Conservation (phyloP, 2,329 filamentous ascomycete species). For the Penicillium sp. region DNA sequence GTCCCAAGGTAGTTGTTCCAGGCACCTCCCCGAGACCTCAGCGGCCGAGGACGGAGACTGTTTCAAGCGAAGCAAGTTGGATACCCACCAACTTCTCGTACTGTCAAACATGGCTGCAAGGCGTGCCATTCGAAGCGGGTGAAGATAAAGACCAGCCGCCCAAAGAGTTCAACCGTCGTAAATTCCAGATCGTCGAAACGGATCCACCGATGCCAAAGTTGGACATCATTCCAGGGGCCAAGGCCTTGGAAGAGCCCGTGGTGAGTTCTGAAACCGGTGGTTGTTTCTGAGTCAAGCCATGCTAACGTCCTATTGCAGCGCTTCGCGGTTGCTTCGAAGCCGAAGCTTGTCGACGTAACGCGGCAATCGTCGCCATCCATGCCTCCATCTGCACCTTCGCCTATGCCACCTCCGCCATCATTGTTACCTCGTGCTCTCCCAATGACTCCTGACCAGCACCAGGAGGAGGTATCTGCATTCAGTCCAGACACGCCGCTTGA, state of each 20-base stretch:
- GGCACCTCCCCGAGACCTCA: slow-evolving; percentile 23
- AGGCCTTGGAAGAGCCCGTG: slow-evolving; percentile 22
- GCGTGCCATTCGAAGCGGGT: slow-evolving; percentile 31
- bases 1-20: slow-evolving; percentile 1
- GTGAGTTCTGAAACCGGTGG: slow-evolving; percentile 15
- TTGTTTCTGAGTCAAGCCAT: background rate
- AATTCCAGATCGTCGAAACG: slow-evolving; percentile 38
- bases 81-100: slow-evolving; percentile 36
- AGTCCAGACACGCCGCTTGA: slow-evolving; percentile 39
- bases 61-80: slow-evolving; percentile 39
- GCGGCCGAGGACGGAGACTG: slow-evolving; percentile 32
- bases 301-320: slow-evolving; percentile 21
- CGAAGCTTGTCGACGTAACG: slow-evolving; percentile 38
- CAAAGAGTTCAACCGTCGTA: slow-evolving; percentile 31
- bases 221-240: slow-evolving; percentile 16
- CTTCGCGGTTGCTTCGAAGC: slow-evolving; percentile 36
- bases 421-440: slow-evolving; percentile 26
- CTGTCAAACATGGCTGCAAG: slow-evolving; percentile 38
- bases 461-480: slow-evolving; percentile 38
- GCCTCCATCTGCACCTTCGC: slow-evolving; percentile 18
- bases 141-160: slow-evolving; percentile 24
- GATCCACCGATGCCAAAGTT: slow-evolving; percentile 26
- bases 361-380: slow-evolving; percentile 33
- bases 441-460: slow-evolving; percentile 33
- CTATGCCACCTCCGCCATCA: slow-evolving; percentile 19